These are phyloP conservation scores for Monilinia aucupariae DNA, from an alignment of 2,329 filamentous ascomycete species.

Conservation along the genomic window DNA sequence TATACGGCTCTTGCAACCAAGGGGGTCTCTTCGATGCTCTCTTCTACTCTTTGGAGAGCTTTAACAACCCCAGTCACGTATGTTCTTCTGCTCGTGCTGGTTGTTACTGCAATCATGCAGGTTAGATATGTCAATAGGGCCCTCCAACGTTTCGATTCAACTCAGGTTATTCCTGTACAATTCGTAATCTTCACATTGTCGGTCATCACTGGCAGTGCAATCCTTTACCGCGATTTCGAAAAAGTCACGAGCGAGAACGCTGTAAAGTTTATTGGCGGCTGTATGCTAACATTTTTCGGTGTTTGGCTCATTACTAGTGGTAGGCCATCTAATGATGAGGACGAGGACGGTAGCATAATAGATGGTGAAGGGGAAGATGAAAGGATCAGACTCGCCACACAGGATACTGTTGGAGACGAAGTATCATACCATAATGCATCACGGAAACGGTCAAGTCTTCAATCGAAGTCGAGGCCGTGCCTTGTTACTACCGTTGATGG, in stretches of 20 bases:
- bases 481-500: constrained; percentile 22
- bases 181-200: constrained; percentile 96
- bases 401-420: constrained; percentile 38
- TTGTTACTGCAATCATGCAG: constrained; percentile 87
- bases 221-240: constrained; percentile 93
- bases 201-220: constrained; percentile 88
- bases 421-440: constrained; percentile 15
- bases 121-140: constrained; percentile 92
- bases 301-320: constrained; percentile 97
- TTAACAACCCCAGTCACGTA: constrained; percentile 93
- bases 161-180: constrained; percentile 94
- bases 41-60: constrained; percentile 80
- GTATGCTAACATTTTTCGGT: constrained; percentile 85
- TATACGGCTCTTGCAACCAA: constrained; percentile 98
- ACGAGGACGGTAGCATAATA: constrained; percentile 54
- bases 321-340: constrained; percentile 57
- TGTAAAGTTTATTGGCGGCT: constrained; percentile 82
- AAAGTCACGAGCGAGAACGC: constrained; percentile 68
- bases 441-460: constrained; percentile 18
- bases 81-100: constrained; percentile 69
- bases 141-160: constrained; percentile 90
- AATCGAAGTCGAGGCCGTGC: constrained; percentile 16
- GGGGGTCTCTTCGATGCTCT: constrained; percentile 90
- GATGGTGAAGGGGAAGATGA: constrained; percentile 60
- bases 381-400: constrained; percentile 54